Percentiles rank a stretch among this genome's conserved stretches.
Conservation (phyloP, 768 basidiomycete species). For the Trametes elegans region DNA sequence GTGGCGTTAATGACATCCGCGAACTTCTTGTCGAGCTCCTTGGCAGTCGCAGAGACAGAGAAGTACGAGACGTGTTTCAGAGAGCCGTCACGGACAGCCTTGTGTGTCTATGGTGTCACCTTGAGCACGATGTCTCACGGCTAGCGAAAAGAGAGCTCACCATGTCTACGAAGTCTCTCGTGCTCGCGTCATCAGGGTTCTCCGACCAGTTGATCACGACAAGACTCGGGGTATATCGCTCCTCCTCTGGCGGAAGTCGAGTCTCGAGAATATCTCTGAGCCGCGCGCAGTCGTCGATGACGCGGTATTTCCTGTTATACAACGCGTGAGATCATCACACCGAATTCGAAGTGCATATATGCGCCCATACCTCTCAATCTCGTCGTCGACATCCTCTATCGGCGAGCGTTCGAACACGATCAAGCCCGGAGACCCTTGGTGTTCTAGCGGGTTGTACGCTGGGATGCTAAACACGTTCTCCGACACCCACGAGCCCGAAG, state of each 20-base stretch:
- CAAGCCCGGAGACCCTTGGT: slow-evolving; percentile 54
- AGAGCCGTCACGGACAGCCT: slow-evolving; percentile 43
- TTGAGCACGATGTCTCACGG: neutral
- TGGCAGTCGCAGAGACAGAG: slow-evolving; percentile 47
- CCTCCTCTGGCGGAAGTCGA: slow-evolving; percentile 42
- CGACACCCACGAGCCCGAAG: slow-evolving; percentile 59
- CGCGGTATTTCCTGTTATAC: slow-evolving; percentile 58
- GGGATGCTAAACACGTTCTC: slow-evolving; percentile 65
- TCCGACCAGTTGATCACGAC: slow-evolving; percentile 62
- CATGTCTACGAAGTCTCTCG: slow-evolving; percentile 58
- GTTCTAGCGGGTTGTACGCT: slow-evolving; percentile 28
- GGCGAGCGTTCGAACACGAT: slow-evolving; percentile 79
- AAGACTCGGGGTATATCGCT: slow-evolving; percentile 62
- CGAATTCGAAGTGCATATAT: neutral
- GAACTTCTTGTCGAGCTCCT: slow-evolving; percentile 60
- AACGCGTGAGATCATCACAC: slow-evolving; percentile 1
- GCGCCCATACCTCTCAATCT: slow-evolving; percentile 56
- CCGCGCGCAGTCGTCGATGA: slow-evolving; percentile 70
- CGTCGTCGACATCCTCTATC: slow-evolving; percentile 56
- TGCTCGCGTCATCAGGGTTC: slow-evolving; percentile 32
- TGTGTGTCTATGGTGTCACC: slow-evolving; percentile 41
- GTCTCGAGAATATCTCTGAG: slow-evolving; percentile 60
- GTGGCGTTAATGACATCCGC: slow-evolving; percentile 38
- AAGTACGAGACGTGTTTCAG: slow-evolving; percentile 45
- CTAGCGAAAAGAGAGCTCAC: slow-evolving; percentile 46